These are phyloP conservation scores for Pouteria glomerata DNA, from an alignment of 148 eudicot species.

Conservation along the genomic window DNA sequence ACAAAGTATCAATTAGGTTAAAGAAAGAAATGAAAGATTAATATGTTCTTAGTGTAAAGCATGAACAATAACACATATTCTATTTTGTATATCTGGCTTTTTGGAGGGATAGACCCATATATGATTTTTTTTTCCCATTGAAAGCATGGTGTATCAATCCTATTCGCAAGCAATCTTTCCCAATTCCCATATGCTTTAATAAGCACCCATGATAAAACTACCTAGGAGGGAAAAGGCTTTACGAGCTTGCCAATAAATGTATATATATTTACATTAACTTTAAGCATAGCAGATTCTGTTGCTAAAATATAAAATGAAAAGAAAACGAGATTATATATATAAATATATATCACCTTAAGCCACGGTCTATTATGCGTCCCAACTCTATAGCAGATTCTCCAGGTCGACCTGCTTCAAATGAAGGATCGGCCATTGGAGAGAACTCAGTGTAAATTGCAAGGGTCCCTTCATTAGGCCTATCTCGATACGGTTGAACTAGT, in stretches of 20 bases:
- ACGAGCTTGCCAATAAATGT: not conserved
- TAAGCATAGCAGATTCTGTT: not conserved
- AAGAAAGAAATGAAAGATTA: not conserved
- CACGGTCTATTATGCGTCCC: constrained; percentile 90
- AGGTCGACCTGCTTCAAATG: constrained; percentile 85
- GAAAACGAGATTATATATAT: too few species aligned
- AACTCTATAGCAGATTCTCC: constrained; percentile 82
- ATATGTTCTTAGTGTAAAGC: not conserved
- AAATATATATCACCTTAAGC: constrained; percentile 75
- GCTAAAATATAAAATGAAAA: not conserved
- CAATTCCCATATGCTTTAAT: not conserved
- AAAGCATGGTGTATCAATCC: too few species aligned
- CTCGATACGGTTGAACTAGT: constrained; percentile 76
- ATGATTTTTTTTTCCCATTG: too few species aligned
- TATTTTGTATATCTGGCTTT: too few species aligned
- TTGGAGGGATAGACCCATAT: too few species aligned
- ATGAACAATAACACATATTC: too few species aligned
- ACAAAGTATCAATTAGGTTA: too few species aligned
- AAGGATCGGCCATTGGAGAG: constrained; percentile 96
- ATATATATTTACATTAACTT: not conserved
- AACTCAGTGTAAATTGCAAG: constrained; percentile 76
- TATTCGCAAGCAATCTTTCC: too few species aligned
- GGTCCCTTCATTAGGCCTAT: constrained; percentile 86
- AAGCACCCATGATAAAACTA: constrained; percentile 8
- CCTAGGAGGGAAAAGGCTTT: not conserved